A percentile compares a stretch with the other conserved stretches of the same genome.
Evolutionary conservation across 148 eudicot species (phyloP).

Genomic region (Heliamphora exappendiculata): DNA sequence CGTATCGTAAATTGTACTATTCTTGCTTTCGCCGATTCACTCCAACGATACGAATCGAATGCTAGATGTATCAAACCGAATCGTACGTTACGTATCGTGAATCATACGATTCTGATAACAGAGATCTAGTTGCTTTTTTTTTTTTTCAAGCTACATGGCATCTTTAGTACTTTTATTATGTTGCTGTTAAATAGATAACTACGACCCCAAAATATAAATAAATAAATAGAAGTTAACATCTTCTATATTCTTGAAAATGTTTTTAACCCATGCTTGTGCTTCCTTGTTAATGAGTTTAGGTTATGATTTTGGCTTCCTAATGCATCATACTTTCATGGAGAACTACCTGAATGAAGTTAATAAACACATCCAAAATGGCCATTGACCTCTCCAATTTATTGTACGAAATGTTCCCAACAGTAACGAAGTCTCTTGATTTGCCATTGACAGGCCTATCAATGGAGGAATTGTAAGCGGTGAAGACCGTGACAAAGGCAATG

Average conservation of each 20-base stretch:
- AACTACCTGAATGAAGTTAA: slow-evolving; percentile 74
- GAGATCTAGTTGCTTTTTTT: too few relatives aligned
- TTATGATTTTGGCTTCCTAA: background rate
- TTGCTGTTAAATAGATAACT: too few relatives aligned
- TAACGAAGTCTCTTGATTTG: slow-evolving; percentile 37
- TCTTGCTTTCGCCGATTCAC: too few relatives aligned
- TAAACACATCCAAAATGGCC: slow-evolving; percentile 65
- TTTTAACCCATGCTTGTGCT: background rate
- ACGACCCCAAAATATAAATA: background rate
- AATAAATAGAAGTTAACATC: background rate
- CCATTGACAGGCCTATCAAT: slow-evolving; percentile 23
- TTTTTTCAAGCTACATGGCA: too few relatives aligned
- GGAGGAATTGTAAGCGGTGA: slow-evolving; percentile 56
- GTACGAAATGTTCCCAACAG: slow-evolving; percentile 63
- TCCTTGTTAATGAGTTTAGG: background rate
- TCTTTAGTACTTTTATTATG: too few relatives aligned
- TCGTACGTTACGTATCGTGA: too few relatives aligned
- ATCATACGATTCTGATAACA: too few relatives aligned
- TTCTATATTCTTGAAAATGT: background rate
- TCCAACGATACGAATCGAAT: too few relatives aligned
- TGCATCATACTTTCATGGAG: background rate
- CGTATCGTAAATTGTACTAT: too few relatives aligned
- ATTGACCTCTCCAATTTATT: slow-evolving; percentile 79
- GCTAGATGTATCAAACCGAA: too few relatives aligned
- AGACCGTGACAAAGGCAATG: slow-evolving; percentile 69